Percentiles rank a stretch among this genome's conserved stretches.
These are phyloP conservation scores for Balamuthia mandrillaris DNA, from an alignment of 208 protist genomes.

Conservation along the genomic window DNA sequence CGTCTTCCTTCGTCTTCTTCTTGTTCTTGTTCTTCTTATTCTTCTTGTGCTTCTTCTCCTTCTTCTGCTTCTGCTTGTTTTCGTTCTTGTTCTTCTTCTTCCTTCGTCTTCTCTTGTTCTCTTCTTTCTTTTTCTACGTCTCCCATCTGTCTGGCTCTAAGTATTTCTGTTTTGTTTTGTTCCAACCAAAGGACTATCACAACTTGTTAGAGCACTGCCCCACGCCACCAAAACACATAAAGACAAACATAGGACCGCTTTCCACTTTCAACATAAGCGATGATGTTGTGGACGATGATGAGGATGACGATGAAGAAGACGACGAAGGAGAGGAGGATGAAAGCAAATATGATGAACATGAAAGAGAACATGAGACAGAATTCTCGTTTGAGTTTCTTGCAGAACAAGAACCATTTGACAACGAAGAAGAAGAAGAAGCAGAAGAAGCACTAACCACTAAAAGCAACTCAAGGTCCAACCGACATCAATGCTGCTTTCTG, in stretches of 20 bases:
- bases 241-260: not conserved
- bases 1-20: not conserved
- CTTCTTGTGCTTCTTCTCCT: not conserved
- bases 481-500: not conserved
- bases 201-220: not conserved
- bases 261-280: not conserved
- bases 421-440: not conserved
- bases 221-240: not conserved
- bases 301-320: not conserved
- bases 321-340: not conserved
- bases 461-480: not conserved
- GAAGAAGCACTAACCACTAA: not conserved
- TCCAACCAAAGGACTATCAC: conserved; percentile 12
- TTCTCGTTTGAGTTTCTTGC: not conserved
- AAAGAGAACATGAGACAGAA: not conserved
- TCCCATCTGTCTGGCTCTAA: no score
- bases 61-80: not conserved
- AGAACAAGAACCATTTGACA: not conserved
- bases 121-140: no score
- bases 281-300: not conserved
- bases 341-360: no score
- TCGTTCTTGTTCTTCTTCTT: not conserved
- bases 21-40: not conserved
- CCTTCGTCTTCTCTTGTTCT: not conserved
- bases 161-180: no score